Percentiles rank a stretch among this genome's conserved stretches.
Conservation (phyloP, 2,329 filamentous ascomycete genomes). For the Penicillium sp. region DNA sequence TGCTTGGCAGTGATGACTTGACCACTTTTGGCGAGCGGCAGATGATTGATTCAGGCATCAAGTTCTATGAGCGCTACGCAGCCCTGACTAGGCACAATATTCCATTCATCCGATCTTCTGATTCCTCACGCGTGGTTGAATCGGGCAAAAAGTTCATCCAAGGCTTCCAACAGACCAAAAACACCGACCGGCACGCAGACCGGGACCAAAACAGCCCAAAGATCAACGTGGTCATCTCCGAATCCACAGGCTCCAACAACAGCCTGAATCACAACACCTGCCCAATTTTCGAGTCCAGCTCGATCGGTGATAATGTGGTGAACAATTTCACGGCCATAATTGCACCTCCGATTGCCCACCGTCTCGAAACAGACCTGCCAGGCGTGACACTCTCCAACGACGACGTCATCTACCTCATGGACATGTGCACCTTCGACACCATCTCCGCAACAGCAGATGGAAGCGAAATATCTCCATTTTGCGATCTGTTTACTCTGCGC, state of each 20-base stretch:
- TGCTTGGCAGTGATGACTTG: constrained; percentile 64
- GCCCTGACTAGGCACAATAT: constrained; percentile 53
- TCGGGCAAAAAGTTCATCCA: constrained; percentile 72
- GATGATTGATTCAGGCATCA: constrained; percentile 68
- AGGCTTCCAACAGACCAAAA: constrained; percentile 62
- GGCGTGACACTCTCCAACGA: constrained; percentile 60
- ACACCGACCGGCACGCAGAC: constrained; percentile 37
- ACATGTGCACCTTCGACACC: constrained; percentile 80
- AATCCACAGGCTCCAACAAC: constrained; percentile 67
- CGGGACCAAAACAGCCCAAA: constrained; percentile 48
- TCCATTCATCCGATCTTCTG: constrained; percentile 69
- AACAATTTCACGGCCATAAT: constrained; percentile 60
- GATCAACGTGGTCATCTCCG: constrained; percentile 65
- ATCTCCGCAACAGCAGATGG: constrained; percentile 56
- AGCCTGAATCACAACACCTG: constrained; percentile 73
- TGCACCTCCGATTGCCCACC: constrained; percentile 60
- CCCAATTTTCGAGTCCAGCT: constrained; percentile 61
- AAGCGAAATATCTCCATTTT: constrained; percentile 63
- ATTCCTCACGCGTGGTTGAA: constrained; percentile 65
- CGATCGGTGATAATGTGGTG: constrained; percentile 45
- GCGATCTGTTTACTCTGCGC: constrained; percentile 63
- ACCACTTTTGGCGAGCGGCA: constrained; percentile 64
- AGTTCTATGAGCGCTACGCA: constrained; percentile 71
- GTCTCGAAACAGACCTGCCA: constrained; percentile 64
- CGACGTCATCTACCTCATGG: constrained; percentile 73